Evolutionary conservation across 805 yeast genomes (phyloP).

Genomic region (Candida fluviatilis): DNA sequence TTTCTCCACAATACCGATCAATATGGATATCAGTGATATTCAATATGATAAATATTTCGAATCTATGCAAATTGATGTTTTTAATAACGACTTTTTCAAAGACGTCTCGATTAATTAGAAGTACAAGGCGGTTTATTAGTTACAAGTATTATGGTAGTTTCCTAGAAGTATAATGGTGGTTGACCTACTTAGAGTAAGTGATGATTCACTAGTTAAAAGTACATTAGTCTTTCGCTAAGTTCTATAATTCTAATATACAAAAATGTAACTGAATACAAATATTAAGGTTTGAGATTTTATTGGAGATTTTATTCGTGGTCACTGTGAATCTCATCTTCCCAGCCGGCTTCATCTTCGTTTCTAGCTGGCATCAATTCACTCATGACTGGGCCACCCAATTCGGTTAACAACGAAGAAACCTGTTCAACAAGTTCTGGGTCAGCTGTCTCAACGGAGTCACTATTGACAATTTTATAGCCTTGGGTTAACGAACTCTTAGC

Average conservation of each 20-base stretch:
- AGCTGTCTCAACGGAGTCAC: constrained; percentile 38
- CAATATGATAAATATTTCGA: constrained; percentile 22
- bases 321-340: constrained; percentile 50
- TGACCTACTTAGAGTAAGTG: too few species aligned
- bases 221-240: too few species aligned
- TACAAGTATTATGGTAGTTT: too few species aligned
- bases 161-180: too few species aligned
- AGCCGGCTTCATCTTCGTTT: constrained; percentile 36
- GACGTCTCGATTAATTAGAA: constrained; percentile 14
- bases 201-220: too few species aligned
- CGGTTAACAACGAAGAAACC: constrained; percentile 44
- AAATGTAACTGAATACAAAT: neutral
- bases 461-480: constrained; percentile 39
- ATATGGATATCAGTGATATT: constrained; percentile 5
- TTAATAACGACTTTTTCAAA: constrained; percentile 22
- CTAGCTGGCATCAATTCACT: constrained; percentile 33
- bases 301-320: constrained; percentile 21
- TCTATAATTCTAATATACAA: constrained; percentile 2
- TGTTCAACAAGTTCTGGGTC: constrained; percentile 60
- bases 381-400: constrained; percentile 61
- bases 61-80: constrained; percentile 23
- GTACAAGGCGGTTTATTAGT: too few species aligned
- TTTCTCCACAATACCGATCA: neutral
- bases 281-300: neutral
- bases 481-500: constrained; percentile 42